A percentile compares a stretch with the other conserved stretches of the same genome.
Conservation (phyloP, 1,139 yeast genomes). For the Pichia sp. region DNA sequence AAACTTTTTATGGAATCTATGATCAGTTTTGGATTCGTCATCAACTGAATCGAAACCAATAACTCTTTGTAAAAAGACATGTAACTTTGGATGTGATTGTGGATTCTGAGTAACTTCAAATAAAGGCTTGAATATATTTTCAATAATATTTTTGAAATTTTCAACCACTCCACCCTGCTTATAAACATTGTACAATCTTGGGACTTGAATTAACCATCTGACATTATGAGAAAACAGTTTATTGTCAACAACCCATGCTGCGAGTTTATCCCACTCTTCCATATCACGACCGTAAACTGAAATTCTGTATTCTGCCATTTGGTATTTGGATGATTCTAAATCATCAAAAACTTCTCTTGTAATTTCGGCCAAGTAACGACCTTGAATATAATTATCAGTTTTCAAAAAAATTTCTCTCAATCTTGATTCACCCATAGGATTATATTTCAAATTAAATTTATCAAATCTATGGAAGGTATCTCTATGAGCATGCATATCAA, state of each 20-base stretch:
- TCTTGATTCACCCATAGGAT: slow-evolving; percentile 97
- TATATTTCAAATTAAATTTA: slow-evolving; percentile 93
- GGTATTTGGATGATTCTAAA: slow-evolving; percentile 90
- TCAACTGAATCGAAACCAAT: slow-evolving; percentile 98
- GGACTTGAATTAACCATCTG: slow-evolving; percentile 94
- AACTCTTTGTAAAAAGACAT: slow-evolving; percentile 83
- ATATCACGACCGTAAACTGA: slow-evolving; percentile 86
- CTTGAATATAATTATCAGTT: slow-evolving; percentile 88
- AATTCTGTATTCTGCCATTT: slow-evolving; percentile 93
- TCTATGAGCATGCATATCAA: slow-evolving; percentile 98
- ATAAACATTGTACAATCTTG: slow-evolving; percentile 86
- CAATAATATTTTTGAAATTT: slow-evolving; percentile 69
- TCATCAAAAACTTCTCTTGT: slow-evolving; percentile 92
- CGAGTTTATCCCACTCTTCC: slow-evolving; percentile 93
- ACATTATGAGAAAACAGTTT: slow-evolving; percentile 89
- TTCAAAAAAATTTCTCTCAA: slow-evolving; percentile 90
- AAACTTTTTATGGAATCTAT: slow-evolving; percentile 68
- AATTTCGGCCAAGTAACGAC: slow-evolving; percentile 84
- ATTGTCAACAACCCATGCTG: slow-evolving; percentile 92
- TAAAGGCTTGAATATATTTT: slow-evolving; percentile 79
- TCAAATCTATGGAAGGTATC: slow-evolving; percentile 97
- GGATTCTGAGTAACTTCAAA: slow-evolving; percentile 89
- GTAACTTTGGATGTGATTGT: slow-evolving; percentile 76
- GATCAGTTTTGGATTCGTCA: slow-evolving; percentile 91
- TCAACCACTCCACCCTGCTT: slow-evolving; percentile 66